These are phyloP conservation scores for Cyclotella baltica DNA, from an alignment of 108 stramenopile genomes.

Conservation along the genomic window DNA sequence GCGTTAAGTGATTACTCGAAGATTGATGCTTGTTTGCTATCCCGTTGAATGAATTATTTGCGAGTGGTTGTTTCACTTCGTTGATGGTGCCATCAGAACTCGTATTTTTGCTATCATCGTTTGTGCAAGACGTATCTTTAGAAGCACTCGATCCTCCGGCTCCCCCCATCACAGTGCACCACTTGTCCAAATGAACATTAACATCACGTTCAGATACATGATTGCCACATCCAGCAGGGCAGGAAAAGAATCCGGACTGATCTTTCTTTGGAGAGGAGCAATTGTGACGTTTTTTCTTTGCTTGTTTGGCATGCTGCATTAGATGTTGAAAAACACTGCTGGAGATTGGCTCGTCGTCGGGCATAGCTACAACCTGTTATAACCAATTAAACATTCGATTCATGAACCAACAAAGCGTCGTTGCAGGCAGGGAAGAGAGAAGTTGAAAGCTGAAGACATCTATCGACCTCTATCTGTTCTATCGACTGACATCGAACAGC, in stretches of 20 bases:
- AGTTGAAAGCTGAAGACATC: too few relatives aligned
- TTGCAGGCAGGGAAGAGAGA: too few relatives aligned
- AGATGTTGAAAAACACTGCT: not conserved
- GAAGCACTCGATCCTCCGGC: too few relatives aligned
- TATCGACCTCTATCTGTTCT: too few relatives aligned
- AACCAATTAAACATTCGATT: too few relatives aligned
- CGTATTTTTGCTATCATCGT: not conserved
- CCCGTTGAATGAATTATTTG: too few relatives aligned
- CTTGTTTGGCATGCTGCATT: not conserved
- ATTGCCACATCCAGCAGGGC: conserved; percentile 36
- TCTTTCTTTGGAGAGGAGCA: not conserved
- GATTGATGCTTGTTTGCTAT: too few relatives aligned
- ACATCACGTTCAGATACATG: conserved; percentile 24
- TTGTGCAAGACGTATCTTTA: not conserved
- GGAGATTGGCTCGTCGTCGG: not conserved
- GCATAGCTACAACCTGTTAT: not conserved
- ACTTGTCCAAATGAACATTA: conserved; percentile 32
- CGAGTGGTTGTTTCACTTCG: too few relatives aligned
- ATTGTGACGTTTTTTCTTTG: not conserved
- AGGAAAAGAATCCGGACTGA: conserved; percentile 10
- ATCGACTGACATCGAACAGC: too few relatives aligned
- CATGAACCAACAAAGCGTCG: too few relatives aligned
- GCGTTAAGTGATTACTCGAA: not conserved
- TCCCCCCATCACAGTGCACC: not conserved
- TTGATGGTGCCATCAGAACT: not conserved